Conservation (phyloP, 2,329 filamentous ascomycete genomes). For the Pseudogymnoascus sp. region DNA sequence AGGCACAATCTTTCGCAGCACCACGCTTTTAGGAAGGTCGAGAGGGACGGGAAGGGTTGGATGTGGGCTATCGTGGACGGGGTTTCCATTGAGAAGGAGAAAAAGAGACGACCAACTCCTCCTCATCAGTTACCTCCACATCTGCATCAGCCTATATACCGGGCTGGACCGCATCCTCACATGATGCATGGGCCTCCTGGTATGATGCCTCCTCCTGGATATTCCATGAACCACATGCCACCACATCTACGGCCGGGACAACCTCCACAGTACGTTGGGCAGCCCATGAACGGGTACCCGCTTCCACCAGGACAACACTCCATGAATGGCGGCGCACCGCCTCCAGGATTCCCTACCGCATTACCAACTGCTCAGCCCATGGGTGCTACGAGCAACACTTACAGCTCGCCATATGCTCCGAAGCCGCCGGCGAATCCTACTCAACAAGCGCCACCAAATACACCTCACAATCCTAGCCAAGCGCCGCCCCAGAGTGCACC, state of each 20-base stretch:
- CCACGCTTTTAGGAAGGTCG: constrained; percentile 45
- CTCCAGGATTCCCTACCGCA: constrained; percentile 13
- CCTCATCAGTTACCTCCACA: constrained; percentile 27
- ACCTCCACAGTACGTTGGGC: constrained; percentile 17
- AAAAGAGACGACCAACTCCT: constrained; percentile 36
- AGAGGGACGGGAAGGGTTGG: constrained; percentile 46
- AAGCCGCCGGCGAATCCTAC: constrained; percentile 19
- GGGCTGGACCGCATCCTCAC: constrained; percentile 18
- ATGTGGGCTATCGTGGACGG: constrained; percentile 46
- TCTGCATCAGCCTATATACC: constrained; percentile 23
- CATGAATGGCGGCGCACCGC: constrained; percentile 12
- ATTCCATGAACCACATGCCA: constrained; percentile 16
- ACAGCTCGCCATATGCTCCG: constrained; percentile 29
- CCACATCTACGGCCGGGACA: constrained; percentile 20
- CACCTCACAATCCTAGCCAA: constrained; percentile 7
- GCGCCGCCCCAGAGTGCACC: constrained; percentile 5
- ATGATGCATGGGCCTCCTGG: constrained; percentile 18
- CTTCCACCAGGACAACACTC: constrained; percentile 13
- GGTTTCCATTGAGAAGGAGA: constrained; percentile 47
- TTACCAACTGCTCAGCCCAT: constrained; percentile 17
- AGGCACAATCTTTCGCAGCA: constrained; percentile 51
- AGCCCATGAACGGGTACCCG: constrained; percentile 16
- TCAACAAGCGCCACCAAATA: constrained; percentile 10
- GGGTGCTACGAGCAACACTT: constrained; percentile 16
- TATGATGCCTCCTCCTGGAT: constrained; percentile 21